Evolutionary conservation across 352 stramenopile species (phyloP).

Genomic region (Phytophthora megakarya): DNA sequence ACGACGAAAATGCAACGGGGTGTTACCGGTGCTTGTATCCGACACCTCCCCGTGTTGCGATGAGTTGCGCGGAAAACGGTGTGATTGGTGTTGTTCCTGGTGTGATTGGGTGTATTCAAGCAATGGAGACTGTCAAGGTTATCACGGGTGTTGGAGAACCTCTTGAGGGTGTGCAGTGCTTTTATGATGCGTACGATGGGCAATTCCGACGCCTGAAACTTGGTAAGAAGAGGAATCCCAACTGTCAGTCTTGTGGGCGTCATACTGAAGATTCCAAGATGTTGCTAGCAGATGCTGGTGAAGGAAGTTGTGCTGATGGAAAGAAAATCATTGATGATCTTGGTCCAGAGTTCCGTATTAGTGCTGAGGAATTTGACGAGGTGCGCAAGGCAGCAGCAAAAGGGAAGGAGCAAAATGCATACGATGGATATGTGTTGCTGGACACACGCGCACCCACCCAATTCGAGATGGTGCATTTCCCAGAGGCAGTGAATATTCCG

Average conservation of each 20-base stretch:
- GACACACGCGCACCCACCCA: conserved; percentile 62
- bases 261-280: background rate
- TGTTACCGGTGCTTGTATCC: conserved; percentile 99
- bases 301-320: conserved; percentile 20
- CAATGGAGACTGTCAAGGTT: conserved; percentile 94
- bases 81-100: conserved; percentile 96
- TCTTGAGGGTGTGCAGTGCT: conserved; percentile 66
- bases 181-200: conserved; percentile 82
- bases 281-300: conserved; percentile 7
- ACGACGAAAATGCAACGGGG: conserved; percentile 35
- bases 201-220: conserved; percentile 76
- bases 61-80: conserved; percentile 95
- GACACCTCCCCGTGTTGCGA: conserved; percentile 63
- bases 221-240: conserved; percentile 33
- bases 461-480: conserved; percentile 82
- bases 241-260: conserved; percentile 47
- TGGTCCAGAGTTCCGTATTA: conserved; percentile 39
- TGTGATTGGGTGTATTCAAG: conserved; percentile 94
- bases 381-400: conserved; percentile 25
- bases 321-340: conserved; percentile 19
- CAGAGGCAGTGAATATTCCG: conserved; percentile 68
- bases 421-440: conserved; percentile 50
- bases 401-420: background rate
- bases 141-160: conserved; percentile 67
- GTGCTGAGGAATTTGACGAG: conserved; percentile 40